A percentile compares a stretch with the other conserved stretches of the same genome.
These are phyloP conservation scores for Papiliotrema laurentii DNA, from an alignment of 1,284 basidiomycete species.

Conservation along the genomic window DNA sequence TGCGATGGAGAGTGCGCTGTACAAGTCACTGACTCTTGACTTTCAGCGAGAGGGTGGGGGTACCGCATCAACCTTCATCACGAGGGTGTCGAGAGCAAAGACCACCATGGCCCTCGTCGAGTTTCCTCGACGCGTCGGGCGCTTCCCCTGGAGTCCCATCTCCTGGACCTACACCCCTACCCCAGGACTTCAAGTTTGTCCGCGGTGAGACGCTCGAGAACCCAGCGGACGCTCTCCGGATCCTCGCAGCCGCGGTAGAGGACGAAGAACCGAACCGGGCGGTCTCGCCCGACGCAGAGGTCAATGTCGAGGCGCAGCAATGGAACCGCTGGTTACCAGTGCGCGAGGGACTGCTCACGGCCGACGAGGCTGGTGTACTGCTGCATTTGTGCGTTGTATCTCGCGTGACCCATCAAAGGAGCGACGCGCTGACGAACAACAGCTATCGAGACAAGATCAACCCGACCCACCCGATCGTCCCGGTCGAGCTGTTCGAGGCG, in stretches of 20 bases:
- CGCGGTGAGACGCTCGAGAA: constrained; percentile 18
- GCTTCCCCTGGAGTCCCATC: not conserved
- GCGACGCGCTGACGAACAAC: not conserved
- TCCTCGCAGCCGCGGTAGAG: constrained; percentile 16
- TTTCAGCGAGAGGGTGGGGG: not conserved
- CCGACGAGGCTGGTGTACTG: constrained; percentile 11
- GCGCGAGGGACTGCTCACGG: constrained; percentile 17
- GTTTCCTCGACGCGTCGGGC: not conserved
- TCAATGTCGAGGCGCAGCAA: constrained; percentile 2
- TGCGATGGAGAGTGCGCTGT: not conserved
- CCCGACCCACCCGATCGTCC: constrained; percentile 14
- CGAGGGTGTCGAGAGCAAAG: not conserved
- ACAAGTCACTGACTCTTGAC: not conserved
- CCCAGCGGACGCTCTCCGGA: constrained; percentile 17
- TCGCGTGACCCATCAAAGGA: too few species aligned
- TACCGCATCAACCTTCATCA: not conserved
- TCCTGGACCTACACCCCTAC: not conserved
- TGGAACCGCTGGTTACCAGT: constrained; percentile 21
- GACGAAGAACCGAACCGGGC: not conserved
- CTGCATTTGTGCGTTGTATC: constrained; percentile 9
- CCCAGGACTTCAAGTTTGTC: constrained; percentile 11
- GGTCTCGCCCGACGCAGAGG: not conserved
- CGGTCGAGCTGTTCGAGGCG: constrained; percentile 13
- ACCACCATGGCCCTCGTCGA: not conserved
- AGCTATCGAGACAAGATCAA: constrained; percentile 16